Evolutionary conservation across 2,329 filamentous ascomycete genomes (phyloP).

Genomic region (Colletotrichum simmondsii): DNA sequence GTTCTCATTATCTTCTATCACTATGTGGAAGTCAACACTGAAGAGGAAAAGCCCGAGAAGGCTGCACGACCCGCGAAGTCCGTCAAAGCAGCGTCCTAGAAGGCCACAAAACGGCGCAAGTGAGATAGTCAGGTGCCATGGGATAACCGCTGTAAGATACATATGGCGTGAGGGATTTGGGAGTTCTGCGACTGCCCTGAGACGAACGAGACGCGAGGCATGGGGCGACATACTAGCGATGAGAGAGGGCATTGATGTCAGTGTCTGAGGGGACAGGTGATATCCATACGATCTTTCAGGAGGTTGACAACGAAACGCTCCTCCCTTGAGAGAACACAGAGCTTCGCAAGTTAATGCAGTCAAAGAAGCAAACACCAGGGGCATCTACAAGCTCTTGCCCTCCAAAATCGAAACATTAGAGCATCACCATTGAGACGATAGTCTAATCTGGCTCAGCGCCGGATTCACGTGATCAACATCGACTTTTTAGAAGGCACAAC

Average conservation of each 20-base stretch:
- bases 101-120: neutral
- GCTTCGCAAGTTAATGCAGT: neutral
- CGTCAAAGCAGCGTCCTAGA: constrained; percentile 24
- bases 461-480: neutral
- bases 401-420: neutral
- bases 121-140: neutral
- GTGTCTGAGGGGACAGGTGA: neutral
- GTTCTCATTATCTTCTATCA: constrained; percentile 94
- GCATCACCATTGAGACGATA: neutral
- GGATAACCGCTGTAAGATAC: constrained; percentile 1
- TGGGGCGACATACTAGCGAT: neutral
- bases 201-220: neutral
- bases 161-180: neutral
- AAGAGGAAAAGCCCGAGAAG: constrained; percentile 39
- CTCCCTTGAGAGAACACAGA: neutral
- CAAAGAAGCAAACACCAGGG: neutral
- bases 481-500: neutral
- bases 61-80: constrained; percentile 18
- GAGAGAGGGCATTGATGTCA: neutral
- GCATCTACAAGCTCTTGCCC: neutral
- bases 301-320: neutral
- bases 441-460: neutral
- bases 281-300: neutral
- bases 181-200: neutral
- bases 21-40: constrained; percentile 91